These are phyloP conservation scores for Alternaria viburni DNA, from an alignment of 2,329 filamentous ascomycete genomes.

Conservation along the genomic window DNA sequence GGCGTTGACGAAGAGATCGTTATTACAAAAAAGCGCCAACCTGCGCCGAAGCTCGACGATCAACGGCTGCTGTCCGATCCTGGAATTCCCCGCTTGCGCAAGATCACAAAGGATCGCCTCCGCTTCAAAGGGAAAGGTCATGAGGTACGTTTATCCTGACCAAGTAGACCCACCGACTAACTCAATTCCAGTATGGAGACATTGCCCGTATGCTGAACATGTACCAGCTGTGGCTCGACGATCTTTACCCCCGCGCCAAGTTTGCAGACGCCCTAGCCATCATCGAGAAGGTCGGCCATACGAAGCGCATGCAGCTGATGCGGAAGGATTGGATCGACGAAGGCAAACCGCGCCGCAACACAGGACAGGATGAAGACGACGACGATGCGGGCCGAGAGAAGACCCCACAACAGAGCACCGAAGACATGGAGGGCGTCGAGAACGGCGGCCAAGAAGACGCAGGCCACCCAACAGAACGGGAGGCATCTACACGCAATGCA, in stretches of 20 bases:
- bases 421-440: constrained; percentile 19
- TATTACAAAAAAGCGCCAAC: constrained; percentile 76
- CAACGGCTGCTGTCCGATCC: constrained; percentile 77
- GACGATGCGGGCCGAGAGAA: constrained; percentile 16
- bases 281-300: constrained; percentile 92
- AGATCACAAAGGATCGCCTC: constrained; percentile 70
- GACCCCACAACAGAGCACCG: constrained; percentile 2
- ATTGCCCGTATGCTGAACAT: constrained; percentile 80
- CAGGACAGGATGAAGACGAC: constrained; percentile 36
- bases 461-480: neutral
- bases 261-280: constrained; percentile 89
- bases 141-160: constrained; percentile 63
- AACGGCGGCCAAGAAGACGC: neutral
- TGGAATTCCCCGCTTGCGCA: constrained; percentile 82
- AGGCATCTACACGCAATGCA: constrained; percentile 7
- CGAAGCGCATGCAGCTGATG: constrained; percentile 75
- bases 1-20: constrained; percentile 89
- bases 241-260: constrained; percentile 91
- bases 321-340: constrained; percentile 86
- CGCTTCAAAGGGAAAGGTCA: constrained; percentile 93
- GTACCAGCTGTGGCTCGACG: constrained; percentile 97
- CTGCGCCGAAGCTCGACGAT: constrained; percentile 87
- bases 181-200: constrained; percentile 73
- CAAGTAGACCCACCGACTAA: constrained; percentile 13
- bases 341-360: constrained; percentile 59